Evolutionary conservation across 768 basidiomycete genomes (phyloP).

Genomic region (Imleria badia): DNA sequence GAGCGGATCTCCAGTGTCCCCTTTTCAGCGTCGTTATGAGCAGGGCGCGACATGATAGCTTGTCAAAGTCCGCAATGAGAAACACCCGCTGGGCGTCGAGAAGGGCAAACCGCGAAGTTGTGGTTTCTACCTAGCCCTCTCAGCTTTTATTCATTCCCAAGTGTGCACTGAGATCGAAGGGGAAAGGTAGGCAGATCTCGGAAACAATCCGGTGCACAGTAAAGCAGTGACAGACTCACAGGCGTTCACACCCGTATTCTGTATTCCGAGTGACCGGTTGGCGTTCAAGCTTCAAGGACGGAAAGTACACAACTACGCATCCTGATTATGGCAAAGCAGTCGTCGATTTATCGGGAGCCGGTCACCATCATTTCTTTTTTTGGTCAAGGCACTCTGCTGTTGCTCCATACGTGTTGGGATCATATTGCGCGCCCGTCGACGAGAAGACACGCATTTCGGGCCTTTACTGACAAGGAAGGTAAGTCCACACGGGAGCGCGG

Average conservation of each 20-base stretch:
- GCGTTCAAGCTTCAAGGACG: constrained; percentile 2
- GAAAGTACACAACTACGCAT: neutral
- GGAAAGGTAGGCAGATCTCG: constrained; percentile 15
- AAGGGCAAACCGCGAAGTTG: neutral
- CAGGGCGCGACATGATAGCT: constrained; percentile 43
- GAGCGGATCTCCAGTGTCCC: constrained; percentile 50
- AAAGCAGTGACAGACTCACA: constrained; percentile 9
- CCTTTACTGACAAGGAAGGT: neutral
- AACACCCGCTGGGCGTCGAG: constrained; percentile 10
- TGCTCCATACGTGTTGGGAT: neutral
- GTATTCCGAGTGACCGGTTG: constrained; percentile 15
- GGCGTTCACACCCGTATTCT: constrained; percentile 9
- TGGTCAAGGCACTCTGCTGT: neutral
- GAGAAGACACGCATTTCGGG: neutral
- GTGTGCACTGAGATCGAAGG: constrained; percentile 5
- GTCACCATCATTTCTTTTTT: constrained; percentile 5
- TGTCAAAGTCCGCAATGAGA: constrained; percentile 9
- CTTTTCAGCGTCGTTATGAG: constrained; percentile 57
- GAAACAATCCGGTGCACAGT: constrained; percentile 15
- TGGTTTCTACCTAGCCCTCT: neutral
- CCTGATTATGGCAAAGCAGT: constrained; percentile 5
- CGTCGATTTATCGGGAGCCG: constrained; percentile 11
- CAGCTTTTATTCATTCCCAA: constrained; percentile 24
- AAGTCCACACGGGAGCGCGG: neutral
- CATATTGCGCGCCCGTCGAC: neutral